These are phyloP conservation scores for Sequoia sempervirens DNA, from an alignment of 75 land plant species.

Conservation along the genomic window DNA sequence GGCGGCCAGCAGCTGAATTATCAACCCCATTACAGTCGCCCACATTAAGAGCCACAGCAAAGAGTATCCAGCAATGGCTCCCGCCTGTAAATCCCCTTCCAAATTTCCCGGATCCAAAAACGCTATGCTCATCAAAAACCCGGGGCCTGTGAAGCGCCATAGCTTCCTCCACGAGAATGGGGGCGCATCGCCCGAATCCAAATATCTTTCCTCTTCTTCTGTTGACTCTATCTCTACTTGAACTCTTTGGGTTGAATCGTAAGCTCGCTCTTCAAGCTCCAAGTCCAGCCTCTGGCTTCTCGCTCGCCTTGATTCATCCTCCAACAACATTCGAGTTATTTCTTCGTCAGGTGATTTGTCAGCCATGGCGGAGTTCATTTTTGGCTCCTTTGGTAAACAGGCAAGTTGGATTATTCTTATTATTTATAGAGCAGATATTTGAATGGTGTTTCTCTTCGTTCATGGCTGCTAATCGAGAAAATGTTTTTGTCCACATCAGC, in stretches of 20 bases:
- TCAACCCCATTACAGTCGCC: constrained; percentile 80
- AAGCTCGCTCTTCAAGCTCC: constrained; percentile 14
- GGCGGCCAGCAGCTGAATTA: constrained; percentile 76
- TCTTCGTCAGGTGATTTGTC: background rate
- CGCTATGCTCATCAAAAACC: constrained; percentile 38
- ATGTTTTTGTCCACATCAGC: too few relatives aligned
- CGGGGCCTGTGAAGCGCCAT: constrained; percentile 51
- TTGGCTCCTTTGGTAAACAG: background rate
- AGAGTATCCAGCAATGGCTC: constrained; percentile 66
- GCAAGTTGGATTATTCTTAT: background rate
- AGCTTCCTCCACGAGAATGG: too few relatives aligned
- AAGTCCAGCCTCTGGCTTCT: background rate
- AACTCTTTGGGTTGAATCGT: constrained; percentile 17
- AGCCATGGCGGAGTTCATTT: background rate
- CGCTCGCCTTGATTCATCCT: background rate
- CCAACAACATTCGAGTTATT: background rate
- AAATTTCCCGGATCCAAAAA: constrained; percentile 25
- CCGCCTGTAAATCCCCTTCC: constrained; percentile 45
- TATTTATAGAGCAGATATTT: background rate
- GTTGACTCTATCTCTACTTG: background rate
- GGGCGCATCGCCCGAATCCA: constrained; percentile 4
- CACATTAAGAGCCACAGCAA: constrained; percentile 75
- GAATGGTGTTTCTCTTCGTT: too few relatives aligned
- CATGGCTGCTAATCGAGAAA: too few relatives aligned
- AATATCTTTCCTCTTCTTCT: constrained; percentile 4